Conservation (phyloP, 768 basidiomycete genomes). For the Tephrocybe sp. region DNA sequence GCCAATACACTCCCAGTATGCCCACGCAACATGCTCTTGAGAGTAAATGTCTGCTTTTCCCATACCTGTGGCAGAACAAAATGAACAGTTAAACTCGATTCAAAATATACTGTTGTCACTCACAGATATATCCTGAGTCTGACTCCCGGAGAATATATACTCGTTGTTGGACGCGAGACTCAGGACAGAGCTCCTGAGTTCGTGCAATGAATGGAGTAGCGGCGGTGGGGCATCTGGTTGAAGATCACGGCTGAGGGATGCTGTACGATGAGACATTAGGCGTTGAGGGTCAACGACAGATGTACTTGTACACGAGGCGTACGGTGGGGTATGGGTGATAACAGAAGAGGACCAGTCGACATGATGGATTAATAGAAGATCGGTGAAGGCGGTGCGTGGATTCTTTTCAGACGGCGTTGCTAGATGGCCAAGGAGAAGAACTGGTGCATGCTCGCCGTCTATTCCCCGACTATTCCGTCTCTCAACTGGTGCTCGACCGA, state of each 20-base stretch:
- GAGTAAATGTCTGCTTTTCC: constrained; percentile 68
- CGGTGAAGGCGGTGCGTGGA: too few relatives aligned
- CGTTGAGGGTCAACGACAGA: too few relatives aligned
- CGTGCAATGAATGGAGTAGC: constrained; percentile 69
- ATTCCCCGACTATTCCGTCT: too few relatives aligned
- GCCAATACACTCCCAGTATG: constrained; percentile 85
- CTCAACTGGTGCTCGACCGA: too few relatives aligned
- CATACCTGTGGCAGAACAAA: constrained; percentile 60
- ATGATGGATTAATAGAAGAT: too few relatives aligned
- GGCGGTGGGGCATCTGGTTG: constrained; percentile 35
- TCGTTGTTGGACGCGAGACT: constrained; percentile 69
- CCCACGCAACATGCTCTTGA: constrained; percentile 68
- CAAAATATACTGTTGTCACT: constrained; percentile 15
- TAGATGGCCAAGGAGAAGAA: too few relatives aligned
- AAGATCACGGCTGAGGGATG: constrained; percentile 58
- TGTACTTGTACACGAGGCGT: too few relatives aligned
- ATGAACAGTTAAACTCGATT: neutral
- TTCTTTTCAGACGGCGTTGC: too few relatives aligned
- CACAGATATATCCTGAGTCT: constrained; percentile 74
- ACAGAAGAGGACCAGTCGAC: too few relatives aligned
- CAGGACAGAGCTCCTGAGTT: constrained; percentile 66
- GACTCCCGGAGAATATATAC: constrained; percentile 82
- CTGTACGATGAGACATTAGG: constrained; percentile 25
- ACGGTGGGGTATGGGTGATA: too few relatives aligned
- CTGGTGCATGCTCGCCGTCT: too few relatives aligned